Conservation (phyloP, 1,139 yeast genomes). For the Suhomyces chickasaworum region DNA sequence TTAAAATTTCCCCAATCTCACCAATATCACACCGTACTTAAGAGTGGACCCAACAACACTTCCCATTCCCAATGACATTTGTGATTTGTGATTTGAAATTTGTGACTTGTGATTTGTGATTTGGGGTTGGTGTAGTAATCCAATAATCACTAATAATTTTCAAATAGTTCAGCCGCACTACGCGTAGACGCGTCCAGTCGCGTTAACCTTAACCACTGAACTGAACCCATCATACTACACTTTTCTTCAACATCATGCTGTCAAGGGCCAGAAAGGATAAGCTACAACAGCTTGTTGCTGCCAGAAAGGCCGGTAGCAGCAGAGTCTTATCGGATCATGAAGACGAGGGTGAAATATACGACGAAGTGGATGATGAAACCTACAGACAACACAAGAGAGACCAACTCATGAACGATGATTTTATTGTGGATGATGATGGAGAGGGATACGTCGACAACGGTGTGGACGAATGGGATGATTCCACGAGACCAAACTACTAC, state of each 20-base stretch:
- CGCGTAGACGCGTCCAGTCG: conserved; percentile 1
- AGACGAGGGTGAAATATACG: conserved; percentile 61
- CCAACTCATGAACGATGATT: conserved; percentile 84
- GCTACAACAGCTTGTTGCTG: conserved; percentile 43
- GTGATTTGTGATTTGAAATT: too few species aligned
- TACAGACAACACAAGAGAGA: conserved; percentile 76
- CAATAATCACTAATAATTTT: not conserved
- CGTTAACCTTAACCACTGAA: not conserved
- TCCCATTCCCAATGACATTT: too few species aligned
- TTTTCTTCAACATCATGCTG: conserved; percentile 24
- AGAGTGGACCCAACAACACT: too few species aligned
- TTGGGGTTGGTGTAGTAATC: too few species aligned
- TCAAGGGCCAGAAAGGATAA: conserved; percentile 37
- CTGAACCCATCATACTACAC: not conserved
- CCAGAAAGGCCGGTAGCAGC: conserved; percentile 40
- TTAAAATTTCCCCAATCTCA: too few species aligned
- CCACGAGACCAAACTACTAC: conserved; percentile 50
- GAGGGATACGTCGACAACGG: conserved; percentile 92
- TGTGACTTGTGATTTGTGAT: too few species aligned
- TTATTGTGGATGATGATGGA: conserved; percentile 91
- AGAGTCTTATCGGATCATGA: conserved; percentile 26
- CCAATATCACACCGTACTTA: too few species aligned
- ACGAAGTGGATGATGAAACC: conserved; percentile 81
- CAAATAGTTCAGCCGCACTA: not conserved
- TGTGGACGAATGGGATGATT: conserved; percentile 80